A percentile compares a stretch with the other conserved stretches of the same genome.
Conservation (phyloP, 2,329 filamentous ascomycete genomes). For the Alternaria brassicicola region DNA sequence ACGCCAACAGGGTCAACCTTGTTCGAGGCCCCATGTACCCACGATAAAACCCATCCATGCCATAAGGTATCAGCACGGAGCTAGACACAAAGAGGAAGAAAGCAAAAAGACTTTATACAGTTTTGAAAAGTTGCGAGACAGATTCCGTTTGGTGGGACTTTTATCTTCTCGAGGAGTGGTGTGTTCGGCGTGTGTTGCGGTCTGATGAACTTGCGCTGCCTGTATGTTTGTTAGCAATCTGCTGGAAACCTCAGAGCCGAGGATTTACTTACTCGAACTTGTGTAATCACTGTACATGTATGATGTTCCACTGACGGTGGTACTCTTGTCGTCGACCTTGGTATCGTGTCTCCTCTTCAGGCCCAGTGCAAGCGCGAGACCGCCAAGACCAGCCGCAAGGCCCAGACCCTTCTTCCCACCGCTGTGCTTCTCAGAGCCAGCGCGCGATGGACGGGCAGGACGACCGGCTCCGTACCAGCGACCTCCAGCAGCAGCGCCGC, state of each 20-base stretch:
- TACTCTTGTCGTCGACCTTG: conserved; percentile 53
- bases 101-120: conserved; percentile 10
- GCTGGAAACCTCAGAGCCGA: not conserved
- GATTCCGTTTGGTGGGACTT: not conserved
- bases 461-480: conserved; percentile 56
- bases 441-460: conserved; percentile 44
- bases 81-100: not conserved
- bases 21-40: not conserved
- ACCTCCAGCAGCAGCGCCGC: conserved; percentile 61
- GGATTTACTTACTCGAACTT: conserved; percentile 53
- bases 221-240: conserved; percentile 33
- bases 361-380: conserved; percentile 53
- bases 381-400: conserved; percentile 52
- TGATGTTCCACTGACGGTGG: conserved; percentile 47
- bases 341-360: conserved; percentile 52
- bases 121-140: not conserved
- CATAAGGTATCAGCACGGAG: not conserved
- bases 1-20: not conserved
- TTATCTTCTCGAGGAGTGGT: conserved; percentile 43
- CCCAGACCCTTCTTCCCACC: conserved; percentile 46
- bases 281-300: conserved; percentile 56
- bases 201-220: conserved; percentile 54
- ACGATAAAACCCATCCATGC: not conserved
- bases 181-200: conserved; percentile 49
- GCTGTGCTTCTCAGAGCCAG: conserved; percentile 41